Evolutionary conservation across 345 rosid genomes (phyloP).

Genomic region (Xanthoceras sorbifolium): DNA sequence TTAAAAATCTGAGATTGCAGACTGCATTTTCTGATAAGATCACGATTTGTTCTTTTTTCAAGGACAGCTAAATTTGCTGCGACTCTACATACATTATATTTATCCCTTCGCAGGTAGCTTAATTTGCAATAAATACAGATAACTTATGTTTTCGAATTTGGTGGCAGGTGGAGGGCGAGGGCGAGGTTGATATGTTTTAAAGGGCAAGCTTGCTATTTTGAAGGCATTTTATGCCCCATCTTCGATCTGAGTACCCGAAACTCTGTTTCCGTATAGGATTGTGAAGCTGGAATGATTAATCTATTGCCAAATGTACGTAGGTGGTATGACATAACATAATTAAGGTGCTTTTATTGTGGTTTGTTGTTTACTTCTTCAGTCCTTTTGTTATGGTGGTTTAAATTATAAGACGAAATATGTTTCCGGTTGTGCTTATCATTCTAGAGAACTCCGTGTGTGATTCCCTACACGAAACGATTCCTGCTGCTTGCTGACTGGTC

Average conservation of each 20-base stretch:
- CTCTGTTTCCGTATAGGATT: not conserved
- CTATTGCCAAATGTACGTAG: slow-evolving; percentile 11
- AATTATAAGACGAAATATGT: not conserved
- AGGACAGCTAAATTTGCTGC: not conserved
- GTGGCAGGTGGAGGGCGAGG: slow-evolving; percentile 63
- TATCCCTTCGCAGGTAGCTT: not conserved
- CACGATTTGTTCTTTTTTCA: not conserved
- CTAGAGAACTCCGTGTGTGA: not conserved
- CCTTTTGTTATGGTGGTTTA: not conserved
- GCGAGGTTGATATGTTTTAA: slow-evolving; percentile 39
- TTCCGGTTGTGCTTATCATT: not conserved
- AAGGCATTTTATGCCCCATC: slow-evolving; percentile 42
- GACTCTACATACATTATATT: not conserved
- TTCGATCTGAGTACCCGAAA: slow-evolving; percentile 6
- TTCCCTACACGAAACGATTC: not conserved
- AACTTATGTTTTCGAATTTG: not conserved
- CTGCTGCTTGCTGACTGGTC: not conserved
- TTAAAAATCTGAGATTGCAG: not conserved
- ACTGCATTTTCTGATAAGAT: not conserved
- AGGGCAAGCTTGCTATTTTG: slow-evolving; percentile 30
- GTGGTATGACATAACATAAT: not conserved
- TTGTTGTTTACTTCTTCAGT: not conserved
- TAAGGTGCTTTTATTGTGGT: not conserved
- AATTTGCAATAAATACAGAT: not conserved
- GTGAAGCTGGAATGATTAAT: not conserved